phyloP scores from a whole-genome alignment of 1,139 yeast species.

The Zygoascus sp. region DNA sequence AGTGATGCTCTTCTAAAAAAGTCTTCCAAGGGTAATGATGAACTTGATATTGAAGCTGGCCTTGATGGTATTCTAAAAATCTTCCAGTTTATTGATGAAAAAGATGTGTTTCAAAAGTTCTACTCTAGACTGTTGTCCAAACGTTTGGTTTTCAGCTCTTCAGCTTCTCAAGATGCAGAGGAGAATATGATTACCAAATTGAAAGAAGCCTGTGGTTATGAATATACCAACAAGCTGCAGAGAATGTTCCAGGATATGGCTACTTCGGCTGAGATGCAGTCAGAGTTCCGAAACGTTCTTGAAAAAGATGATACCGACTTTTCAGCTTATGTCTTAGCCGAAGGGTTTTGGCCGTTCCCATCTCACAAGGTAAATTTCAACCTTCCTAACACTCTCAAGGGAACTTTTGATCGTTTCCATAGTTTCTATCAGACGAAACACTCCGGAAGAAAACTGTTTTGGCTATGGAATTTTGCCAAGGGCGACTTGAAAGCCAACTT shows the following conservation, averaged over 20 bases:
- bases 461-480: constrained; percentile 95
- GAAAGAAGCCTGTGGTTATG: constrained; percentile 87
- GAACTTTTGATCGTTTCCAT: constrained; percentile 63
- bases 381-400: constrained; percentile 58
- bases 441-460: constrained; percentile 81
- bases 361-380: constrained; percentile 46
- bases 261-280: constrained; percentile 74
- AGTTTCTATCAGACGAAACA: constrained; percentile 70
- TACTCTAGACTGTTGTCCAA: constrained; percentile 87
- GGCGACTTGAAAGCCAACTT: constrained; percentile 90
- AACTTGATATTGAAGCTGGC: constrained; percentile 58
- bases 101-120: constrained; percentile 91
- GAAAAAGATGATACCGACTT: constrained; percentile 44
- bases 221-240: constrained; percentile 88
- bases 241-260: constrained; percentile 96
- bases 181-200: constrained; percentile 79
- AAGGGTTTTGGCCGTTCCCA: constrained; percentile 86
- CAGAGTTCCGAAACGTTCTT: constrained; percentile 48
- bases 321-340: constrained; percentile 75
- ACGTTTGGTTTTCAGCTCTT: constrained; percentile 79
- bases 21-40: constrained; percentile 64
- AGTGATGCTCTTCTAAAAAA: constrained; percentile 80
- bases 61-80: constrained; percentile 81
- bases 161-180: constrained; percentile 81
- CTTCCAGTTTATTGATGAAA: constrained; percentile 85